These are phyloP conservation scores for Fusarium sp. DNA, from an alignment of 2,329 filamentous ascomycete genomes.

Conservation along the genomic window DNA sequence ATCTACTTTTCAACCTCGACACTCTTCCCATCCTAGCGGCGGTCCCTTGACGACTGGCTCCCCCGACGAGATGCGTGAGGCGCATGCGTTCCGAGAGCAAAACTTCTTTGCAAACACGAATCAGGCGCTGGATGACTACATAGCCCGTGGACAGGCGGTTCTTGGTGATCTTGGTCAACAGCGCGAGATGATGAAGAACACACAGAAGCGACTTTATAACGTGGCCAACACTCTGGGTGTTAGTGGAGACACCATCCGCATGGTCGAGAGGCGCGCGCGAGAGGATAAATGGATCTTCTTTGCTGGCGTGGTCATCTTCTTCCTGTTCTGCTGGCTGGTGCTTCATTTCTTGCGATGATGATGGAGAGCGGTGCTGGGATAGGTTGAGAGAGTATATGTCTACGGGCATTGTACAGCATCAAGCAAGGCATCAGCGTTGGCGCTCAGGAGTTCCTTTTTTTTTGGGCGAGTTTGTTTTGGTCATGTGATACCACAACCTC, in stretches of 20 bases:
- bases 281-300: constrained; percentile 99
- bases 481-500: constrained; percentile 22
- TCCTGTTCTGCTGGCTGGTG: constrained; percentile 91
- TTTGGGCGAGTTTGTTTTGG: constrained; percentile 22
- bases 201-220: constrained; percentile 89
- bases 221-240: constrained; percentile 94
- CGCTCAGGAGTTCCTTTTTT: constrained; percentile 41
- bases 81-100: constrained; percentile 88
- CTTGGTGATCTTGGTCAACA: constrained; percentile 89
- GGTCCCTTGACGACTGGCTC: constrained; percentile 53
- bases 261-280: constrained; percentile 90
- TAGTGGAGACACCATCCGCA: constrained; percentile 95
- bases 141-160: constrained; percentile 90
- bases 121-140: constrained; percentile 89
- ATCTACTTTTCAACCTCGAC: constrained; percentile 54
- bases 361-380: neutral
- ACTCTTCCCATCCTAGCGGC: constrained; percentile 50
- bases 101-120: constrained; percentile 87
- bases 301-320: constrained; percentile 85
- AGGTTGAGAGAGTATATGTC: neutral
- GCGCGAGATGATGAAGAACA: constrained; percentile 93
- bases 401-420: constrained; percentile 26
- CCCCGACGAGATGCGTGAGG: constrained; percentile 76
- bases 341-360: constrained; percentile 77
- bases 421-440: constrained; percentile 41